Percentiles rank a stretch among this genome's conserved stretches.
These are phyloP conservation scores for Cryphonectria parasitica DNA, from an alignment of 2,329 filamentous ascomycete species.

Conservation along the genomic window DNA sequence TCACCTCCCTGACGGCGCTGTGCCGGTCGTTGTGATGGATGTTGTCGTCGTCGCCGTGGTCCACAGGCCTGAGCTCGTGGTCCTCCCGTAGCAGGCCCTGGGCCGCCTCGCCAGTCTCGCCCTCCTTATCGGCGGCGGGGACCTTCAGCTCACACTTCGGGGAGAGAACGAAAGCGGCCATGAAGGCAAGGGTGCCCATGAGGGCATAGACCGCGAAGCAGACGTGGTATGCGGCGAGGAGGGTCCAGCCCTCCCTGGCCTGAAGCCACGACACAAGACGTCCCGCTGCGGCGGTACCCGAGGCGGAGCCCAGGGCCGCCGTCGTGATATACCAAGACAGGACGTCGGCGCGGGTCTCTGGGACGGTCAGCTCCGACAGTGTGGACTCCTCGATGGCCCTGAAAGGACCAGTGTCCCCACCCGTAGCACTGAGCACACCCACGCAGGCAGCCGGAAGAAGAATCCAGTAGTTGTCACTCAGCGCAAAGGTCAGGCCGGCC, in stretches of 20 bases:
- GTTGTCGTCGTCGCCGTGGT: neutral
- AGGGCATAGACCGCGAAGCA: constrained; percentile 62
- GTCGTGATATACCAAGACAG: constrained; percentile 67
- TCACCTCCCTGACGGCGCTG: constrained; percentile 27
- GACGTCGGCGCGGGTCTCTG: constrained; percentile 62
- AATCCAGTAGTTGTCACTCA: constrained; percentile 62
- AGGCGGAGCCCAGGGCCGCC: constrained; percentile 57
- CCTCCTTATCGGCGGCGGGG: constrained; percentile 31
- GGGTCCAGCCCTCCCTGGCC: constrained; percentile 49
- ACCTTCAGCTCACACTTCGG: constrained; percentile 53
- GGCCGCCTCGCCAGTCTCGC: constrained; percentile 28
- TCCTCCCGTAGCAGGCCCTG: constrained; percentile 34
- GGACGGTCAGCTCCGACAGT: constrained; percentile 62
- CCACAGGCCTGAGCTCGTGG: constrained; percentile 23
- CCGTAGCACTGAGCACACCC: constrained; percentile 64
- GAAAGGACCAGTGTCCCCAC: constrained; percentile 70
- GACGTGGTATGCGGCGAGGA: constrained; percentile 57
- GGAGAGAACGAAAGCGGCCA: constrained; percentile 51
- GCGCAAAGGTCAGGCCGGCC: constrained; percentile 58
- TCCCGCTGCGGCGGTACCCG: constrained; percentile 58
- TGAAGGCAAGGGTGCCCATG: constrained; percentile 58
- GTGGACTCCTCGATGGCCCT: constrained; percentile 69
- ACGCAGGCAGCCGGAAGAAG: constrained; percentile 61
- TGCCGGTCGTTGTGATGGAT: no score
- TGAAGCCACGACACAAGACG: constrained; percentile 53